Conservation (phyloP, 192 early-diverging fungal species). For the Phycomyces blakesleeanus region DNA sequence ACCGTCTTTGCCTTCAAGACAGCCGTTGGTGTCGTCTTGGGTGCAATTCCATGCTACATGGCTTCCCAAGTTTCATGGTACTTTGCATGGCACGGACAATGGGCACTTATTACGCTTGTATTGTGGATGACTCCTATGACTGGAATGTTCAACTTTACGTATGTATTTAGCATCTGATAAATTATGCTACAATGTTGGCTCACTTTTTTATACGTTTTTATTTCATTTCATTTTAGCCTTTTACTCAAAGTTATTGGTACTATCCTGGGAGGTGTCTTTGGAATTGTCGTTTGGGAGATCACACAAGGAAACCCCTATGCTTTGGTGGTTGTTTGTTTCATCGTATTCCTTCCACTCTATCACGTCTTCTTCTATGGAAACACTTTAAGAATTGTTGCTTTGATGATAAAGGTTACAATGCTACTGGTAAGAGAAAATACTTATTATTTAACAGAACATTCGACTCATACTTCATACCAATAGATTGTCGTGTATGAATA, state of each 20-base stretch:
- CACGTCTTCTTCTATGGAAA: constrained; percentile 22
- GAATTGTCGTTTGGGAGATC: constrained; percentile 32
- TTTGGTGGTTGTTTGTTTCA: constrained; percentile 23
- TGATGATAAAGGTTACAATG: constrained; percentile 26
- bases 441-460: not conserved
- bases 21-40: constrained; percentile 17
- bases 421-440: constrained; percentile 11
- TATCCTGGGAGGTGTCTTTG: constrained; percentile 14
- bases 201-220: not conserved
- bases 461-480: not conserved
- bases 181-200: not conserved
- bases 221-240: constrained; percentile 9
- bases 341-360: constrained; percentile 21
- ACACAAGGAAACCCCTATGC: constrained; percentile 32
- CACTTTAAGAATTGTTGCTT: constrained; percentile 3
- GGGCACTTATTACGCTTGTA: constrained; percentile 34
- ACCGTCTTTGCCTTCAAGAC: constrained; percentile 29
- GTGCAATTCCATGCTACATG: constrained; percentile 27
- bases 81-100: constrained; percentile 28
- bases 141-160: constrained; percentile 32
- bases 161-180: not conserved
- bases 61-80: constrained; percentile 16
- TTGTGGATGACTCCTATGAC: constrained; percentile 31
- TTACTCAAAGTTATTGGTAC: constrained; percentile 24
- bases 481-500: constrained; percentile 27